Evolutionary conservation across 2,329 filamentous ascomycete genomes (phyloP).

Genomic region (Metarhizium guizhouense): DNA sequence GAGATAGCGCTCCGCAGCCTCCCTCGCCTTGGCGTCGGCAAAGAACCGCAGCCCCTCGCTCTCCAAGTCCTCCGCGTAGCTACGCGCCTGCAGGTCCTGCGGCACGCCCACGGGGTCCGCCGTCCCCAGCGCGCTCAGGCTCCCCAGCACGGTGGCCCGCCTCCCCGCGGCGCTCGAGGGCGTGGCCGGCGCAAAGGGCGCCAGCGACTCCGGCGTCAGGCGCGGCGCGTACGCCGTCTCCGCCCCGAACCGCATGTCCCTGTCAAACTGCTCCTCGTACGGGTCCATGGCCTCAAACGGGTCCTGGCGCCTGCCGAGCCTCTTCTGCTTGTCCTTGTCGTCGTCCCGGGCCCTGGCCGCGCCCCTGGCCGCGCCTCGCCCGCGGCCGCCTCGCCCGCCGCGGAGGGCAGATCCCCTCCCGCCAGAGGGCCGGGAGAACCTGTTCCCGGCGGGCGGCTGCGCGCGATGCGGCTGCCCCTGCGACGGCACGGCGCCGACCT

Average conservation of each 20-base stretch:
- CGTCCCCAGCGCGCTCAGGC: slow-evolving; percentile 25
- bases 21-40: slow-evolving; percentile 18
- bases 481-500: neutral
- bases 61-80: slow-evolving; percentile 23
- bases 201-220: slow-evolving; percentile 22
- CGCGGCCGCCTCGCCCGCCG: slow-evolving; percentile 12
- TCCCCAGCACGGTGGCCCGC: slow-evolving; percentile 25
- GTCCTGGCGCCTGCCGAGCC: slow-evolving; percentile 12
- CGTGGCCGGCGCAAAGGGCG: slow-evolving; percentile 20
- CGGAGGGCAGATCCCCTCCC: slow-evolving; percentile 3
- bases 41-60: slow-evolving; percentile 21
- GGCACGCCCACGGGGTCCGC: slow-evolving; percentile 24
- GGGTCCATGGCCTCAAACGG: slow-evolving; percentile 20
- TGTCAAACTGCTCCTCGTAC: slow-evolving; percentile 25
- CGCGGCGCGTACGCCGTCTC: slow-evolving; percentile 22
- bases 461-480: slow-evolving; percentile 1
- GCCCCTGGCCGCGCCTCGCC: slow-evolving; percentile 8
- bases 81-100: slow-evolving; percentile 19
- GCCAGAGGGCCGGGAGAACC: slow-evolving; percentile 10
- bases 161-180: slow-evolving; percentile 19
- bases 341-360: slow-evolving; percentile 13
- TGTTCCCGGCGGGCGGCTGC: slow-evolving; percentile 8
- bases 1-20: slow-evolving; percentile 21
- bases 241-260: slow-evolving; percentile 25
- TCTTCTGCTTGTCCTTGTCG: slow-evolving; percentile 14